Percentiles rank a stretch among this genome's conserved stretches.
phyloP scores from a whole-genome alignment of 176 grass and related monocot species.

The Musa beccarii region DNA sequence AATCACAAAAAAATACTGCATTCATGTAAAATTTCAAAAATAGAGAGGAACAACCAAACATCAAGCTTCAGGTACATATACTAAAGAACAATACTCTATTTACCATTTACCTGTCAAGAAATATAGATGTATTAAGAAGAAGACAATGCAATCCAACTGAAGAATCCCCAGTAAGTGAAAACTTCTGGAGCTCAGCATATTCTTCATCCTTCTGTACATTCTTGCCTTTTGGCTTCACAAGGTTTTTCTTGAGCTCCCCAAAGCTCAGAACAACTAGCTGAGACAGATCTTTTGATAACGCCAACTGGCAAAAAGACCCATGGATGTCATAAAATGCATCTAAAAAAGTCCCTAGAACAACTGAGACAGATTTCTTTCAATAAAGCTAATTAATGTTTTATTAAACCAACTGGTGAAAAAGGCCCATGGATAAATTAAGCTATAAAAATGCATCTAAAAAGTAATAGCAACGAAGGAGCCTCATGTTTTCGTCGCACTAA shows the following conservation, averaged over 20 bases:
- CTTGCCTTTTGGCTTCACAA: neutral
- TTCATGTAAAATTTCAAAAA: neutral
- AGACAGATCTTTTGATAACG: constrained; percentile 76
- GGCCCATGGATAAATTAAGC: constrained; percentile 12
- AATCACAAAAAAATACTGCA: neutral
- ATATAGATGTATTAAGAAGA: constrained; percentile 80
- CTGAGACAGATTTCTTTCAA: neutral
- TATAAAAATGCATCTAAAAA: neutral
- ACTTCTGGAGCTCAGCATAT: constrained; percentile 19
- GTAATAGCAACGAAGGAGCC: too few species aligned
- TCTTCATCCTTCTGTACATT: neutral
- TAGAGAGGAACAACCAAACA: neutral
- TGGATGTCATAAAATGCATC: too few species aligned
- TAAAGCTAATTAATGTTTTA: neutral
- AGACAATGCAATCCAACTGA: constrained; percentile 67
- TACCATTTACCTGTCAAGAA: constrained; percentile 54
- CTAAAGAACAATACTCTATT: constrained; percentile 7
- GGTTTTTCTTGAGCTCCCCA: constrained; percentile 43
- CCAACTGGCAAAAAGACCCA: constrained; percentile 43
- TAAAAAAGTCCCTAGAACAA: neutral
- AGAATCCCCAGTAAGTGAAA: constrained; percentile 22
- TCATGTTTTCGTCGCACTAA: too few species aligned
- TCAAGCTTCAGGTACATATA: neutral
- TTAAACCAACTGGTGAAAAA: constrained; percentile 34
- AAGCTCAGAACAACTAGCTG: constrained; percentile 62